Conservation (phyloP, 2,329 filamentous ascomycete species). For the Elsinoe perseae region DNA sequence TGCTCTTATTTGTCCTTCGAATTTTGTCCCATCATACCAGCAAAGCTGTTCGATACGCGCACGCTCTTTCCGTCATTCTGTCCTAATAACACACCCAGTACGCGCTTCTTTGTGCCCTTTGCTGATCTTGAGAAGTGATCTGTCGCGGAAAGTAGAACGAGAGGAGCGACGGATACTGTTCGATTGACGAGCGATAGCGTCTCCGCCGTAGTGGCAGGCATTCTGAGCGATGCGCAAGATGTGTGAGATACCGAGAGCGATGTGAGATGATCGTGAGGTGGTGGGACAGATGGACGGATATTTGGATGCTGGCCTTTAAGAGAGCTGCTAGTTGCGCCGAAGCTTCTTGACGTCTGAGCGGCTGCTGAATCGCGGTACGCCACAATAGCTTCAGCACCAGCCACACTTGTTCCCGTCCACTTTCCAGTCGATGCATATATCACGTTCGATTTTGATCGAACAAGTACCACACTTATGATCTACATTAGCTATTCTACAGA, state of each 20-base stretch:
- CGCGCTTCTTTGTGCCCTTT: conserved; percentile 79
- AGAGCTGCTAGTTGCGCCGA: conserved; percentile 6
- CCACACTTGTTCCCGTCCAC: neutral
- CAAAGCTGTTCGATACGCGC: conserved; percentile 97
- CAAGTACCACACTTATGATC: neutral
- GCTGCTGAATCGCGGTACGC: conserved; percentile 2
- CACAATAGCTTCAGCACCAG: conserved; percentile 1
- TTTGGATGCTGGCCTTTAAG: conserved; percentile 5
- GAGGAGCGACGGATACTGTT: conserved; percentile 92
- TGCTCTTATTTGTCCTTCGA: neutral
- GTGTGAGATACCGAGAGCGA: neutral
- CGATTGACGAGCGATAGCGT: conserved; percentile 89
- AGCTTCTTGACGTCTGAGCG: conserved; percentile 13
- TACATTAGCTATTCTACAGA: conserved; percentile 13
- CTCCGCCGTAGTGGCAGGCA: conserved; percentile 96
- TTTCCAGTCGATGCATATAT: neutral
- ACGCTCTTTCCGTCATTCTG: conserved; percentile 96
- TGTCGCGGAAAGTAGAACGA: conserved; percentile 94
- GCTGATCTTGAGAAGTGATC: conserved; percentile 95
- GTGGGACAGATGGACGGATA: conserved; percentile 2
- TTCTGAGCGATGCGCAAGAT: conserved; percentile 34
- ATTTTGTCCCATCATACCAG: conserved; percentile 53
- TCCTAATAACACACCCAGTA: conserved; percentile 88
- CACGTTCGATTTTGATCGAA: neutral
- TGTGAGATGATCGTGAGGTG: neutral